A percentile compares a stretch with the other conserved stretches of the same genome.
phyloP scores from a whole-genome alignment of 176 grass and related monocot genomes.

The Phoenix dactylifera region DNA sequence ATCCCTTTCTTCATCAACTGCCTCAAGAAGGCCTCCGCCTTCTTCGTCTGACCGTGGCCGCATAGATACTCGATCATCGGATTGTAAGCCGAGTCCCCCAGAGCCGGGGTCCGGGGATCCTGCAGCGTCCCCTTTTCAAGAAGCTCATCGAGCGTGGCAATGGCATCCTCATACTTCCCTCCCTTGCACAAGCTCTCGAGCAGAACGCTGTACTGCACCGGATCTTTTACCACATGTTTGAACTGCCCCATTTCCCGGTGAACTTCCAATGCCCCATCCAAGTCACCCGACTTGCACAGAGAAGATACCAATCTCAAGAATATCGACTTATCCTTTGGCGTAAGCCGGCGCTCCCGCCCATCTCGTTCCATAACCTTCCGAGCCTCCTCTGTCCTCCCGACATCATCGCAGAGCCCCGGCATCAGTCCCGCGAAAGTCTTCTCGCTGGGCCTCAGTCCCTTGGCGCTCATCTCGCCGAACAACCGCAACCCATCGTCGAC shows the following conservation, averaged over 20 bases:
- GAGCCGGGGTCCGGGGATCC: conserved; percentile 40
- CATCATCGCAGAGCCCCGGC: conserved; percentile 84
- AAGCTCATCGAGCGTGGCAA: conserved; percentile 67
- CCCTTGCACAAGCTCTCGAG: conserved; percentile 67
- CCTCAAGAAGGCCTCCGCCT: conserved; percentile 84
- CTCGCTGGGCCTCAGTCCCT: conserved; percentile 70
- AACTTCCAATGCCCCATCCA: conserved; percentile 69
- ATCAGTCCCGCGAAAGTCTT: conserved; percentile 82
- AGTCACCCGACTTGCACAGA: conserved; percentile 56
- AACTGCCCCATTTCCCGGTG: conserved; percentile 60
- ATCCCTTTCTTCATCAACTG: conserved; percentile 98
- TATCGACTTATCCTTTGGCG: conserved; percentile 74
- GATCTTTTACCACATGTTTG: conserved; percentile 55
- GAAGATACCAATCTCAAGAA: conserved; percentile 62
- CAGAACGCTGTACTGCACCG: conserved; percentile 56
- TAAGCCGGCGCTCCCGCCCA: conserved; percentile 59
- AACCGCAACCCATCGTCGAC: conserved; percentile 47
- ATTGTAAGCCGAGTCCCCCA: conserved; percentile 56
- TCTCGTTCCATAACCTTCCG: conserved; percentile 47
- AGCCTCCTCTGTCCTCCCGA: conserved; percentile 41
- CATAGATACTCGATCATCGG: conserved; percentile 77
- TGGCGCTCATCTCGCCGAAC: conserved; percentile 61
- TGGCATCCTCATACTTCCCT: conserved; percentile 41
- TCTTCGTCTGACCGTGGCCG: conserved; percentile 50
- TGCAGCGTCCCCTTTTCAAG: conserved; percentile 59